Conservation (phyloP, 2,329 filamentous ascomycete genomes). For the Apiospora arundinis region DNA sequence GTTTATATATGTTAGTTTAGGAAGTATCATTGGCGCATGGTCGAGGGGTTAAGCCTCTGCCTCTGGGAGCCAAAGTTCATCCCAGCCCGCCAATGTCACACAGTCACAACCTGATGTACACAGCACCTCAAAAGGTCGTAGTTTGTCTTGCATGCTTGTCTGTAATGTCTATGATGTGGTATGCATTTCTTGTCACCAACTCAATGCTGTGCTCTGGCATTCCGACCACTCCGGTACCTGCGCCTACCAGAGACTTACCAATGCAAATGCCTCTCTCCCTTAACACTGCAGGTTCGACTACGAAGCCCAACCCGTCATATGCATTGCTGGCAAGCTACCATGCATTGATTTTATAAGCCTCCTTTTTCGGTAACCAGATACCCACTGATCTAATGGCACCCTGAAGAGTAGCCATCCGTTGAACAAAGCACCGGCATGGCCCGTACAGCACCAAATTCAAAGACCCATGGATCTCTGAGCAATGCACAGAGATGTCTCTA, state of each 20-base stretch:
- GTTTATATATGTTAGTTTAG: not conserved
- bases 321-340: not conserved
- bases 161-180: constrained; percentile 22
- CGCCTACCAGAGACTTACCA: constrained; percentile 3
- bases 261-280: not conserved
- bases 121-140: not conserved
- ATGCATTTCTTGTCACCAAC: constrained; percentile 19
- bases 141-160: constrained; percentile 21
- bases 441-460: constrained; percentile 17
- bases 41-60: not conserved
- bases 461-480: constrained; percentile 18
- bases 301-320: not conserved
- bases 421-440: constrained; percentile 1
- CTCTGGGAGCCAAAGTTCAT: not conserved
- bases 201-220: constrained; percentile 5
- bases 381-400: constrained; percentile 7
- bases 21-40: not conserved
- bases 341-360: not conserved
- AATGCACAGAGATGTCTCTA: constrained; percentile 11
- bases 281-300: not conserved
- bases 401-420: constrained; percentile 2
- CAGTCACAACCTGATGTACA: not conserved
- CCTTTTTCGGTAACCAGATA: not conserved
- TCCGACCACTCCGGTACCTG: not conserved
- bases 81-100: not conserved